Conservation (phyloP, 2,329 filamentous ascomycete genomes). For the Ascochyta fabae region DNA sequence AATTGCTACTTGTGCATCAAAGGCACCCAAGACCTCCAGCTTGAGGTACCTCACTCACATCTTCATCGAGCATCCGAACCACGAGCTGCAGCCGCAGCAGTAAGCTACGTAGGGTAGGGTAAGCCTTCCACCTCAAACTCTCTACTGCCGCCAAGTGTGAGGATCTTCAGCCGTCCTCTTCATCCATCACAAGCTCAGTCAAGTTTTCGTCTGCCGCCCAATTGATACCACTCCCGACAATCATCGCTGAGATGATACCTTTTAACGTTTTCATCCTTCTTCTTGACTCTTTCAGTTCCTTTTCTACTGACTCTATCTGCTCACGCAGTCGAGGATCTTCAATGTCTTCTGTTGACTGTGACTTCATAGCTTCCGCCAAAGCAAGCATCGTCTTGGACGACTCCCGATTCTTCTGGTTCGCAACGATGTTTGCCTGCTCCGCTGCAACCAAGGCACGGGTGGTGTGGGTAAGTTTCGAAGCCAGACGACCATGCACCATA, state of each 20-base stretch:
- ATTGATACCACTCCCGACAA: conserved; percentile 82
- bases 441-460: conserved; percentile 62
- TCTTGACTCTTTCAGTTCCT: conserved; percentile 66
- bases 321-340: conserved; percentile 59
- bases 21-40: neutral
- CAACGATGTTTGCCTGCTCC: conserved; percentile 64
- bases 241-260: conserved; percentile 76
- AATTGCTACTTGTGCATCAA: neutral
- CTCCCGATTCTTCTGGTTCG: conserved; percentile 66
- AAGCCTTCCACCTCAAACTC: neutral
- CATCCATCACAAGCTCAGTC: conserved; percentile 74
- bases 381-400: conserved; percentile 68
- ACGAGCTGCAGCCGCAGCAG: neutral
- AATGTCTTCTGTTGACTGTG: conserved; percentile 61
- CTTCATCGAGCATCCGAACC: neutral
- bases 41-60: neutral
- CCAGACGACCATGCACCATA: conserved; percentile 66
- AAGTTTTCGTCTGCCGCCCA: conserved; percentile 76
- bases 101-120: neutral
- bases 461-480: conserved; percentile 59
- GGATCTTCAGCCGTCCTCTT: conserved; percentile 51
- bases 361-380: conserved; percentile 64
- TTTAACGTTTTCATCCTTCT: conserved; percentile 78
- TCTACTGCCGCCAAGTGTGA: neutral
- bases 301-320: conserved; percentile 66